Percentiles rank a stretch among this genome's conserved stretches.
Conservation (phyloP, 1,284 basidiomycete species). For the Fomitopsis pinicola region DNA sequence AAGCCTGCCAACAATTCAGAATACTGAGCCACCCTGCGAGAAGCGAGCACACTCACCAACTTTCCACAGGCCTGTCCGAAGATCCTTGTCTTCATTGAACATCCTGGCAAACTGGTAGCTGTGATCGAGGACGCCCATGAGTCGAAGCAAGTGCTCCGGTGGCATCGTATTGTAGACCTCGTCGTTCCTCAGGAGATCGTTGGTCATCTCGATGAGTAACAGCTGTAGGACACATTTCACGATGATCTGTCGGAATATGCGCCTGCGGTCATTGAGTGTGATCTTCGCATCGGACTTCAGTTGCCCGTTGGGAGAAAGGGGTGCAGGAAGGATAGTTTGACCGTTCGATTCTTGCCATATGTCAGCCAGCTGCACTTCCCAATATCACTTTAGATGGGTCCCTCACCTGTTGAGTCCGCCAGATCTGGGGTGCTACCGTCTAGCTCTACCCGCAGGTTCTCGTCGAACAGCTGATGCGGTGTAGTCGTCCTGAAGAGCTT, state of each 20-base stretch:
- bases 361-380: neutral
- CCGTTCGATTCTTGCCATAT: conserved; percentile 51
- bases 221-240: conserved; percentile 99
- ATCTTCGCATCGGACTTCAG: conserved; percentile 42
- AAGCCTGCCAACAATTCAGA: conserved; percentile 59
- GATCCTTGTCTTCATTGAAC: conserved; percentile 98
- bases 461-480: conserved; percentile 96
- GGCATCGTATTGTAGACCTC: conserved; percentile 94
- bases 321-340: conserved; percentile 74
- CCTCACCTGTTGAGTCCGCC: conserved; percentile 49
- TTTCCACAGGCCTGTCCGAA: conserved; percentile 98
- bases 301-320: conserved; percentile 64
- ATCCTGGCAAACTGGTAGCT: conserved; percentile 96
- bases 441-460: conserved; percentile 77
- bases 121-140: conserved; percentile 95
- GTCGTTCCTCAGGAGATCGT: conserved; percentile 90
- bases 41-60: conserved; percentile 68
- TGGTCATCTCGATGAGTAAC: conserved; percentile 95
- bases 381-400: neutral
- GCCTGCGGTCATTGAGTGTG: conserved; percentile 71
- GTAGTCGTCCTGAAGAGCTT: conserved; percentile 97
- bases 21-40: neutral
- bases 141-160: conserved; percentile 84
- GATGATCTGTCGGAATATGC: conserved; percentile 98
- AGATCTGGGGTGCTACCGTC: conserved; percentile 56